Conservation (phyloP, 208 protist species). For the Endotrypanum monterogeii region DNA sequence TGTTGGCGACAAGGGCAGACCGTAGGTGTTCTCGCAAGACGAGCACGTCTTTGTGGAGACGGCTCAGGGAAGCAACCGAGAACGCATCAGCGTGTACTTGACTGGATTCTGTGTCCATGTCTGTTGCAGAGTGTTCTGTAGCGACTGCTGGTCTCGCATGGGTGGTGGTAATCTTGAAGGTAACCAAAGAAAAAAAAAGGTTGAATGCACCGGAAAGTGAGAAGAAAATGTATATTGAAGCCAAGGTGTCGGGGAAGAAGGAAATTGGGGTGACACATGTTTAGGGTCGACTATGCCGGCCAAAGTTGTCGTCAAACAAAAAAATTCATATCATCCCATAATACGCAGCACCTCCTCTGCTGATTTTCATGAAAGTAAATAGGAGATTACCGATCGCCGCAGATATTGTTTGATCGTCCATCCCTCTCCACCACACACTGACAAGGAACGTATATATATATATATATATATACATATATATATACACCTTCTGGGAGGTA, state of each 20-base stretch:
- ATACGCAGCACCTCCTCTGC: no score
- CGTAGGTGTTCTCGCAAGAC: slow-evolving; percentile 42
- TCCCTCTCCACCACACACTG: no score
- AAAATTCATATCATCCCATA: no score
- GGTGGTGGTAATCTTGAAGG: not conserved
- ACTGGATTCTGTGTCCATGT: slow-evolving; percentile 2
- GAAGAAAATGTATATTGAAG: not conserved
- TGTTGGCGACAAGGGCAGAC: slow-evolving; percentile 50
- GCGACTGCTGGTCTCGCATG: not conserved
- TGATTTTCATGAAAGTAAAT: no score
- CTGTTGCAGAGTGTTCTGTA: not conserved
- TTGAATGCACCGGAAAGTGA: not conserved
- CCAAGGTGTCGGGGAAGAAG: not conserved
- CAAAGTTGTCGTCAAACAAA: no score
- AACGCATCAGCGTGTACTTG: not conserved
- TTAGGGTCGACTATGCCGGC: no score
- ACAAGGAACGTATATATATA: not conserved
- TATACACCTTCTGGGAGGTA: not conserved
- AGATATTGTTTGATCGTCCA: no score
- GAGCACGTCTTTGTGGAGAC: slow-evolving; percentile 36
- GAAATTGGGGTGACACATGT: no score
- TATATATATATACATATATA: not conserved
- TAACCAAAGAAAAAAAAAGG: not conserved
- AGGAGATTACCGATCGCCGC: no score
- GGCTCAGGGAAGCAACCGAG: slow-evolving; percentile 33